A percentile compares a stretch with the other conserved stretches of the same genome.
phyloP scores from a whole-genome alignment of 768 basidiomycete species.

The Leccinellum rugosiceps region DNA sequence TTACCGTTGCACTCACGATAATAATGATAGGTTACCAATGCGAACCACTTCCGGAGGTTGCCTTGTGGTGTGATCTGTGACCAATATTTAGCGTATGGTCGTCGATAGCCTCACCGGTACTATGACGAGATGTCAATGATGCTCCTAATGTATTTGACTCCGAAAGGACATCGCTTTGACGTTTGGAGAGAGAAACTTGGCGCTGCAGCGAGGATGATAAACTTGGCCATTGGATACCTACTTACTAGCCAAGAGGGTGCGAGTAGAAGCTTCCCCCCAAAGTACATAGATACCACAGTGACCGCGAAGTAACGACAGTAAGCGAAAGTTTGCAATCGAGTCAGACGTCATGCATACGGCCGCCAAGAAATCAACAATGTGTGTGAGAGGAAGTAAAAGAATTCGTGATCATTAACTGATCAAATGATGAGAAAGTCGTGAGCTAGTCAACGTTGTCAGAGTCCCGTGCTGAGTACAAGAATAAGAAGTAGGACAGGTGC shows the following conservation, averaged over 20 bases:
- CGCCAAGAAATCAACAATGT: neutral
- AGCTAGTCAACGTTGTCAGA: neutral
- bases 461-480: neutral
- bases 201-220: neutral
- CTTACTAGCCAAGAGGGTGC: too few relatives aligned
- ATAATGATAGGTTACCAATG: neutral
- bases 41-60: neutral
- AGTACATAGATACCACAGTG: neutral
- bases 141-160: neutral
- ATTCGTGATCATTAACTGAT: neutral
- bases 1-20: neutral
- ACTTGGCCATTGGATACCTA: neutral
- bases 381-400: neutral
- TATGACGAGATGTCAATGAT: too few relatives aligned
- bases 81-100: neutral
- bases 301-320: neutral
- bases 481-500: neutral
- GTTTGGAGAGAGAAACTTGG: too few relatives aligned
- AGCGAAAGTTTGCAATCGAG: neutral
- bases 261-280: neutral
- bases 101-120: neutral
- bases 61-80: neutral
- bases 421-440: neutral
- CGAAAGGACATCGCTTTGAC: neutral
- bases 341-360: neutral